Evolutionary conservation across 306 rosid species (phyloP), one percentile per base, ranked within the genome.

Genomic region (Sophora flavescens): DNA sequence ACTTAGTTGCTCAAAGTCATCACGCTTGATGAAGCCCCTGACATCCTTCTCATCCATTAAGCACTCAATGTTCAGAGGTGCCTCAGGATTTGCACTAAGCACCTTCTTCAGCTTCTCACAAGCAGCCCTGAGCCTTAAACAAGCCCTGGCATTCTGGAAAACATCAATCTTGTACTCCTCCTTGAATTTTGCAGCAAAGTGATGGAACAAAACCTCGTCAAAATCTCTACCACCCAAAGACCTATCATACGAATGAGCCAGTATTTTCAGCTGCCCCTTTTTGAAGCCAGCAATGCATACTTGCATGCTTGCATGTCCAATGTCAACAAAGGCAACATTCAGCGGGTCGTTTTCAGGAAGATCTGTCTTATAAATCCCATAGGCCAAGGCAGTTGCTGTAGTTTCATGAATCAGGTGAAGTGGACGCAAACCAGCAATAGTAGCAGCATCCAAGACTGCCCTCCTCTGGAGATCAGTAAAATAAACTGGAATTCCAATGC

Each of bases 1-100:
- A 83, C 90, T 80, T 35, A 92, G 85, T 54, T 91, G 83, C 79
- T 96, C 99, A 88, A 96, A 91, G 54, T 96, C 99, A 0, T 96
- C 99, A 12, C 99, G 93, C 78, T 92, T 96, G 13, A 96, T 96
- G 75, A 76, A 77, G 5, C 99, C 88, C 72, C 86, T 81, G 1
- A 96, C 99, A 50, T 96, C 99, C 73, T 92, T 96, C 78, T 96
- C 99, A 7, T 96, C 99, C 98, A 96, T 92, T 77, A 96, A 84
- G 76, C 99, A 92, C 74, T 96, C 99, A 9, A 96, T 91, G 78
- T 92, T 91, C 74, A 96, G 70, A 77, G 99, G 99, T 38, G 93
- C 96, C 85, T 80, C 91, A 0, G 97, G 97, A 80, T 96, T 96
- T 26, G 99, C 99, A 79, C 99, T 96, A 14, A 96, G 98, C 72